Conservation (phyloP, 2,329 filamentous ascomycete species). For the Hypomyces rosellus region DNA sequence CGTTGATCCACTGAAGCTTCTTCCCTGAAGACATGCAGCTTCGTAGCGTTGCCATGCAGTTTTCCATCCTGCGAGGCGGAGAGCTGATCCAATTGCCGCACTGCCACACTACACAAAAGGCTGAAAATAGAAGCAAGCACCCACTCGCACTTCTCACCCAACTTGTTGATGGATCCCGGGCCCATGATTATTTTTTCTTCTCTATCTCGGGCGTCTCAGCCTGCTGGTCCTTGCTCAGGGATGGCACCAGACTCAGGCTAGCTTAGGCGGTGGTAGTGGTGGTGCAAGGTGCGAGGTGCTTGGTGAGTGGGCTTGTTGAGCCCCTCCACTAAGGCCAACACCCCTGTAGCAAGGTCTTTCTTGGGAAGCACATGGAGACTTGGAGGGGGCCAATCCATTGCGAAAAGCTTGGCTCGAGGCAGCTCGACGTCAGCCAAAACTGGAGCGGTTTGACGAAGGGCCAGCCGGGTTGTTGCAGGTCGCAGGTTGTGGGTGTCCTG, state of each 20-base stretch:
- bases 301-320: slow-evolving; percentile 4
- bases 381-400: background rate
- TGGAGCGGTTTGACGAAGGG: too few species aligned
- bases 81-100: slow-evolving; percentile 11
- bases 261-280: background rate
- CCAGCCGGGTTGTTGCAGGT: too few species aligned
- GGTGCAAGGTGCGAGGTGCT: background rate
- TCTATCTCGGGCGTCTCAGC: background rate
- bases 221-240: too few species aligned
- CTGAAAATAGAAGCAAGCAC: slow-evolving; percentile 12
- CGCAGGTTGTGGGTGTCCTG: too few species aligned
- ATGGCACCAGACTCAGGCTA: too few species aligned
- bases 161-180: too few species aligned
- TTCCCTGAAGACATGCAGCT: too few species aligned
- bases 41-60: too few species aligned
- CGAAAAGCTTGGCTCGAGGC: background rate
- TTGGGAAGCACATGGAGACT: background rate
- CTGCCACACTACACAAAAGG: slow-evolving; percentile 3
- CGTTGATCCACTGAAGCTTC: too few species aligned
- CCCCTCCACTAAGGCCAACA: slow-evolving; percentile 5
- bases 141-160: too few species aligned
- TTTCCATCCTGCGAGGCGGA: slow-evolving; percentile 8
- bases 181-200: background rate
- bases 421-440: slow-evolving; percentile 11
- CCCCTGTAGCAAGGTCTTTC: background rate